phyloP scores from a whole-genome alignment of 2,329 filamentous ascomycete species.

The Trichophyton equinum region DNA sequence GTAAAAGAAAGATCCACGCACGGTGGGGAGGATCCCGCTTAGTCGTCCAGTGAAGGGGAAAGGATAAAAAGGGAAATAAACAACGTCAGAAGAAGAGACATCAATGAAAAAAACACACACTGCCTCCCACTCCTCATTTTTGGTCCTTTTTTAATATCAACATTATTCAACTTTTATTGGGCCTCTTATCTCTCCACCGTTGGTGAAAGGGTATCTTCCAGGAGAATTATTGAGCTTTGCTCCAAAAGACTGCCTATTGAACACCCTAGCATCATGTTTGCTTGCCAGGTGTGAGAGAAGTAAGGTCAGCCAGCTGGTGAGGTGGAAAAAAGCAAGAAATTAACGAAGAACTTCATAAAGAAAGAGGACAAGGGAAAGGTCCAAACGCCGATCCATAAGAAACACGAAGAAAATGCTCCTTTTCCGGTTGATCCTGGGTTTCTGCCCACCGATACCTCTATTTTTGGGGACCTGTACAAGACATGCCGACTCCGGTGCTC shows the following conservation, averaged over 20 bases:
- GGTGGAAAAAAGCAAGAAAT: neutral
- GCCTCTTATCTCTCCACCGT: neutral
- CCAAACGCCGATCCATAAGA: neutral
- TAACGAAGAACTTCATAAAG: no score
- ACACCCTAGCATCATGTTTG: neutral
- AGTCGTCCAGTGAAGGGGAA: neutral
- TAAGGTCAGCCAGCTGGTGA: neutral
- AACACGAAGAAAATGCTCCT: neutral
- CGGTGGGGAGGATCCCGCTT: neutral
- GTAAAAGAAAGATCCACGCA: neutral
- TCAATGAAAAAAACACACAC: neutral
- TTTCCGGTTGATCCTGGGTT: neutral
- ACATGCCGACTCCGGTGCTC: neutral
- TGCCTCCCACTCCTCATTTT: conserved; percentile 7
- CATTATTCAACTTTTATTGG: neutral
- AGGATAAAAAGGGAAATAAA: neutral
- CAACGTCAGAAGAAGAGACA: neutral
- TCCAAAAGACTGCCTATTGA: neutral
- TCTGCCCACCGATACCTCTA: neutral
- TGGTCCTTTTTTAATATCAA: neutral
- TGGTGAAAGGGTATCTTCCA: neutral
- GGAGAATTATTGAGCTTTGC: neutral
- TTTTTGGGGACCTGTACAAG: neutral
- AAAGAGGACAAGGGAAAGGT: neutral
- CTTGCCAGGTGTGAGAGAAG: neutral